A percentile compares a stretch with the other conserved stretches of the same genome.
phyloP scores from a whole-genome alignment of 2,329 filamentous ascomycete genomes.

The Scortechinia acanthostroma region DNA sequence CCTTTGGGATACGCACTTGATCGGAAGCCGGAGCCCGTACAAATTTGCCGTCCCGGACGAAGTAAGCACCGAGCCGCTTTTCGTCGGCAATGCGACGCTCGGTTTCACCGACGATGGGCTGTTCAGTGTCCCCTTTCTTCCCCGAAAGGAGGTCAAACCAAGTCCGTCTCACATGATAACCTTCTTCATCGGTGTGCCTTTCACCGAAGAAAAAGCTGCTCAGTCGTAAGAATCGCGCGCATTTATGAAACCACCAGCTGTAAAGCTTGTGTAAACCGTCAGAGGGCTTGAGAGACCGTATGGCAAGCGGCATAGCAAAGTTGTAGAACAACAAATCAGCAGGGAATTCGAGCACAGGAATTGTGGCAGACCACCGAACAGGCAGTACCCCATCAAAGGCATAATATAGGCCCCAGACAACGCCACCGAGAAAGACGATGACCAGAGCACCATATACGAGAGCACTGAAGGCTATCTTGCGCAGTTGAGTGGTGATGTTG shows the following conservation, averaged over 20 bases:
- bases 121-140: constrained; percentile 30
- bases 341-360: constrained; percentile 88
- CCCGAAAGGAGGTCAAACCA: constrained; percentile 37
- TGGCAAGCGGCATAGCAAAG: constrained; percentile 81
- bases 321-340: constrained; percentile 94
- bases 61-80: constrained; percentile 26
- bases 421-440: constrained; percentile 84
- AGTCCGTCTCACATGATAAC: constrained; percentile 41
- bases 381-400: constrained; percentile 69
- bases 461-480: constrained; percentile 93
- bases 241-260: constrained; percentile 90
- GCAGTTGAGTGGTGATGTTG: constrained; percentile 82
- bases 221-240: constrained; percentile 71
- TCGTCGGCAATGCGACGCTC: constrained; percentile 38
- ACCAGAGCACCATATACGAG: constrained; percentile 91
- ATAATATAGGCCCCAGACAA: constrained; percentile 82
- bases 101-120: constrained; percentile 49
- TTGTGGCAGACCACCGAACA: constrained; percentile 86
- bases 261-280: constrained; percentile 81
- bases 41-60: constrained; percentile 71
- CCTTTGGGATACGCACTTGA: constrained; percentile 87
- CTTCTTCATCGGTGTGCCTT: constrained; percentile 74
- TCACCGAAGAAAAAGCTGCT: constrained; percentile 92
- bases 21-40: constrained; percentile 91
- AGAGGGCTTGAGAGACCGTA: constrained; percentile 78